Conservation (phyloP, 2,329 filamentous ascomycete genomes). For the Claviceps sp. region DNA sequence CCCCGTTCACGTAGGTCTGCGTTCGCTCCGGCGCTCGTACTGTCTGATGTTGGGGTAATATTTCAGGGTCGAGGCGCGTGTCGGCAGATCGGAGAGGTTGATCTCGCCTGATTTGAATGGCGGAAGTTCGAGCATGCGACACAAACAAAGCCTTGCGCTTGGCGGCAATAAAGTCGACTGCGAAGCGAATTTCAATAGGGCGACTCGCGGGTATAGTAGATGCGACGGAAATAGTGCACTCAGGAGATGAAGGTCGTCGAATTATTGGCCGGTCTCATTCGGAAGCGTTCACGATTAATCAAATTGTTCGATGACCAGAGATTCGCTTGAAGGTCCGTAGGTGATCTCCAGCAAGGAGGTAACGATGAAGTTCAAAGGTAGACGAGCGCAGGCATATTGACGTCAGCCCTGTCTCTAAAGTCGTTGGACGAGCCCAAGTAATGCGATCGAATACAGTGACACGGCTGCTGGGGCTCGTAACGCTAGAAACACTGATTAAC, state of each 20-base stretch:
- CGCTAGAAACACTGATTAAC: background rate
- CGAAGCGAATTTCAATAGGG: background rate
- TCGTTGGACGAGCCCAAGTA: background rate
- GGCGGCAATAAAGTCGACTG: background rate
- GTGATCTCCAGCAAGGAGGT: background rate
- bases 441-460: background rate
- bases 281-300: background rate
- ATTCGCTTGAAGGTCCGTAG: background rate
- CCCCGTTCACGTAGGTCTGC: background rate
- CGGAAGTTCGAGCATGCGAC: background rate
- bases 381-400: constrained; percentile 5
- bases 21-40: background rate
- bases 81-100: background rate
- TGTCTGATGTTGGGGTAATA: background rate
- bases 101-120: background rate
- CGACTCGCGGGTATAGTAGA: background rate
- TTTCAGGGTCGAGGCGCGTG: background rate
- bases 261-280: background rate
- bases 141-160: background rate
- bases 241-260: background rate
- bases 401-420: background rate
- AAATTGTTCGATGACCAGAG: background rate
- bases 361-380: background rate
- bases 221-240: background rate
- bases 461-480: background rate